These are phyloP conservation scores for Auxenochlorella pyrenoidosa DNA, from an alignment of 139 green algal species.

Conservation along the genomic window DNA sequence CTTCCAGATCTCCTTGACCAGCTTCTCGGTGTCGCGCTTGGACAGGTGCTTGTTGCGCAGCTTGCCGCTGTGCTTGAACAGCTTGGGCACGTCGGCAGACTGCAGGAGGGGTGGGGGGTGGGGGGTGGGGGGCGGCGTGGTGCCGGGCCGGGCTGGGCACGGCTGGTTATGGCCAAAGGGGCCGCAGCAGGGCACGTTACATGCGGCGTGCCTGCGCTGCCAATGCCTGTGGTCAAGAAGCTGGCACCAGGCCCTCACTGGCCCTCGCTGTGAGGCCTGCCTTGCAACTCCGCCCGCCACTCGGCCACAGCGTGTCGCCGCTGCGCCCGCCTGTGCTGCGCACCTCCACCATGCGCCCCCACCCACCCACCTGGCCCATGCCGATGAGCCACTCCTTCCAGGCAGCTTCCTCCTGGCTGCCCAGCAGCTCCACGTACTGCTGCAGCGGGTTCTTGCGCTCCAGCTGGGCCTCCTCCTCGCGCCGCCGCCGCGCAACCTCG, in stretches of 20 bases:
- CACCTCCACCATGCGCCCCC: no score
- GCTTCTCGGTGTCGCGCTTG: slow-evolving; percentile 69
- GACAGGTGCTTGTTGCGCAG: slow-evolving; percentile 62
- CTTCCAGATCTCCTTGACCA: slow-evolving; percentile 74
- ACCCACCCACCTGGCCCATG: slow-evolving; percentile 54
- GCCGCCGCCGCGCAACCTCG: slow-evolving; percentile 12
- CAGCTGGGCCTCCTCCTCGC: slow-evolving; percentile 32
- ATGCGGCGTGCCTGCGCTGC: no score
- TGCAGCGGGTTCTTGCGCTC: slow-evolving; percentile 50
- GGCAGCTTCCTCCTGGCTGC: slow-evolving; percentile 44
- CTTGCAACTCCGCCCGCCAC: no score
- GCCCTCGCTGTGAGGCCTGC: neutral
- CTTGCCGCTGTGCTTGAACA: slow-evolving; percentile 54
- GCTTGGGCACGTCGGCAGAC: slow-evolving; percentile 48
- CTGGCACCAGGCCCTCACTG: neutral
- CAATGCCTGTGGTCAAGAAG: neutral
- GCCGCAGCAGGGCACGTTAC: no score
- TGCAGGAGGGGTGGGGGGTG: neutral
- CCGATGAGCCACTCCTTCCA: slow-evolving; percentile 51
- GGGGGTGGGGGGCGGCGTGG: neutral
- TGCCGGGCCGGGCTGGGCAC: no score
- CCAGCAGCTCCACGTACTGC: slow-evolving; percentile 59
- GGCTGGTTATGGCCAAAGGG: no score
- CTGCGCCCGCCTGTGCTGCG: no score
- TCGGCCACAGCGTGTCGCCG: no score